These are phyloP conservation scores for Vaccinium corymbosum DNA, from an alignment of 148 eudicot species.

Conservation along the genomic window DNA sequence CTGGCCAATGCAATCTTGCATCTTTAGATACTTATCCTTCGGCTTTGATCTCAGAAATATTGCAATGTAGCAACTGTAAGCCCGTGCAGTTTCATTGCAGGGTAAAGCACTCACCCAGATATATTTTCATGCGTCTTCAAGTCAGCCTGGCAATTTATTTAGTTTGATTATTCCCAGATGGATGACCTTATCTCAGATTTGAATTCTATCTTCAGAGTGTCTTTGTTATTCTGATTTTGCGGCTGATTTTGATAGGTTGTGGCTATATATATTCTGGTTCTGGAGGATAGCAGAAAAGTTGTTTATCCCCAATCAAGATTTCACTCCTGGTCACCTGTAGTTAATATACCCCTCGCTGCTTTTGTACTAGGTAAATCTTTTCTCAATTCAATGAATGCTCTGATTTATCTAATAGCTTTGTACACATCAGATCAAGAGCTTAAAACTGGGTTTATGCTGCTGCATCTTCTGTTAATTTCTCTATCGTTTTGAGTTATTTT, in stretches of 20 bases:
- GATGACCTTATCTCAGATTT: not conserved
- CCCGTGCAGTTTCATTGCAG: slow-evolving; percentile 56
- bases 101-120: slow-evolving; percentile 34
- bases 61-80: slow-evolving; percentile 27
- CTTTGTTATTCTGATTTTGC: slow-evolving; percentile 10
- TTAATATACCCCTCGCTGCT: slow-evolving; percentile 68
- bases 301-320: slow-evolving; percentile 18
- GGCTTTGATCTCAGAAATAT: slow-evolving; percentile 42
- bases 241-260: slow-evolving; percentile 49
- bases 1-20: slow-evolving; percentile 19
- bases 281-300: slow-evolving; percentile 45
- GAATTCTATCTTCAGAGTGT: not conserved
- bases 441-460: not conserved
- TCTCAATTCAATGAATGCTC: not conserved
- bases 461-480: not conserved
- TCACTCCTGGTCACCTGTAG: slow-evolving; percentile 22
- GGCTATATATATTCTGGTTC: slow-evolving; percentile 51
- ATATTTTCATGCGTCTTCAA: not conserved
- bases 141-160: slow-evolving; percentile 1
- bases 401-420: not conserved
- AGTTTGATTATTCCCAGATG: slow-evolving; percentile 3
- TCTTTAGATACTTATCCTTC: slow-evolving; percentile 23
- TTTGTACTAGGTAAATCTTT: slow-evolving; percentile 65
- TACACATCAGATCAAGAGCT: not conserved
- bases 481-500: not conserved